phyloP scores from a whole-genome alignment of 2,329 filamentous ascomycete genomes.

The Leptographium flavum region DNA sequence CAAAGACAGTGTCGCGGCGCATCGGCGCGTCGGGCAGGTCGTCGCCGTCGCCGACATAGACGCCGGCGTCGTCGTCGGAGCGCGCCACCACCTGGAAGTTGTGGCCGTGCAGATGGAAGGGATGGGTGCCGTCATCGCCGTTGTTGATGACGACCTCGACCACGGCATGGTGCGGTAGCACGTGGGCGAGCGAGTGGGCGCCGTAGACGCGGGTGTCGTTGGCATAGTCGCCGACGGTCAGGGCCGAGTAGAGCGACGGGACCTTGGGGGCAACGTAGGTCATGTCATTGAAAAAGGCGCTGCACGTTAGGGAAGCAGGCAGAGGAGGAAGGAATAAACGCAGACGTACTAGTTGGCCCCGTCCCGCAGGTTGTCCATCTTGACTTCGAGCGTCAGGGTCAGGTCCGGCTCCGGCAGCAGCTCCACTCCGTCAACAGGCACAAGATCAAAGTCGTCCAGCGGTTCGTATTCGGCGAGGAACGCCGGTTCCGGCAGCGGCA shows the following conservation, averaged over 20 bases:
- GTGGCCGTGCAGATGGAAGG: slow-evolving; percentile 13
- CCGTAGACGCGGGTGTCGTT: slow-evolving; percentile 51
- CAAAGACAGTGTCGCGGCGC: slow-evolving; percentile 29
- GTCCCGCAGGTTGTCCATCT: slow-evolving; percentile 53
- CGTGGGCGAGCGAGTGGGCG: slow-evolving; percentile 46
- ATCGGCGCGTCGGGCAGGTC: slow-evolving; percentile 42
- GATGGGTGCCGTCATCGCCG: slow-evolving; percentile 10
- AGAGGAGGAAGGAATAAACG: slow-evolving; percentile 13
- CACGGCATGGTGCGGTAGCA: slow-evolving; percentile 53
- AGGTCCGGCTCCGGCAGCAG: slow-evolving; percentile 48
- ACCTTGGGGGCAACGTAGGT: slow-evolving; percentile 64
- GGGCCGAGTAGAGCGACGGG: slow-evolving; percentile 62
- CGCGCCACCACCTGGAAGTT: slow-evolving; percentile 35
- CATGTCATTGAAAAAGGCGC: slow-evolving; percentile 61
- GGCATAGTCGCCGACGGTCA: slow-evolving; percentile 47
- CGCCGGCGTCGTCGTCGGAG: slow-evolving; percentile 39
- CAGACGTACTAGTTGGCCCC: slow-evolving; percentile 48
- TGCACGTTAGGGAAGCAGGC: neutral
- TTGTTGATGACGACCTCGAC: slow-evolving; percentile 50
- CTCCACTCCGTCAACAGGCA: slow-evolving; percentile 50
- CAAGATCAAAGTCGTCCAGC: slow-evolving; percentile 60
- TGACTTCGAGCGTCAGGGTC: slow-evolving; percentile 46
- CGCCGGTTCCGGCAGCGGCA: slow-evolving; percentile 34
- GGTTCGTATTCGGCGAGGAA: slow-evolving; percentile 42
- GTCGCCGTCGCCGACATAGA: slow-evolving; percentile 33